Evolutionary conservation across 2,329 filamentous ascomycete genomes (phyloP).

Genomic region (Penicillium sp.): DNA sequence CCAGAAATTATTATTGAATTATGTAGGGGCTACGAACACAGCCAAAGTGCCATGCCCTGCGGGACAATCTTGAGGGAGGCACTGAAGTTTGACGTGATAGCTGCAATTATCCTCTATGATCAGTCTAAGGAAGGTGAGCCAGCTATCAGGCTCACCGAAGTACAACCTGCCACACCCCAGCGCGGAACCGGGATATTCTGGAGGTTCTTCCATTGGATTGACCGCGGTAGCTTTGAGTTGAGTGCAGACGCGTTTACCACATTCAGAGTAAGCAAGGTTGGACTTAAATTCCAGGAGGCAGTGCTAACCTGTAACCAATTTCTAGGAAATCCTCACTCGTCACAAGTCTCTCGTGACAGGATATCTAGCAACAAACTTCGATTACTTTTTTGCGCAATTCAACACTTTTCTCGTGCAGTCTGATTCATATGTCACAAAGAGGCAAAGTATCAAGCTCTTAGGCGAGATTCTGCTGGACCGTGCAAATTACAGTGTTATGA

Average conservation of each 20-base stretch:
- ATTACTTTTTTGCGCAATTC: constrained; percentile 89
- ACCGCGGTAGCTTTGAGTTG: constrained; percentile 94
- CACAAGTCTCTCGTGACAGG: constrained; percentile 90
- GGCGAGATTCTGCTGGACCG: constrained; percentile 93
- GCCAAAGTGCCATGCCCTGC: constrained; percentile 89
- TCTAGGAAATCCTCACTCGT: constrained; percentile 85
- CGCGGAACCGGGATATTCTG: constrained; percentile 88
- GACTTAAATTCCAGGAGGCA: background rate
- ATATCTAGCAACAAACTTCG: constrained; percentile 88
- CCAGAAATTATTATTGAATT: constrained; percentile 87
- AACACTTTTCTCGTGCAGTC: constrained; percentile 87
- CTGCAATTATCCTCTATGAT: constrained; percentile 90
- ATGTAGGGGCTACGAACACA: constrained; percentile 86
- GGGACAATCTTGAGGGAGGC: constrained; percentile 89
- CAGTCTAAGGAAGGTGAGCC: constrained; percentile 77
- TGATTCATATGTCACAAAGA: constrained; percentile 95
- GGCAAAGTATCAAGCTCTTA: constrained; percentile 95
- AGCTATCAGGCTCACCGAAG: constrained; percentile 74
- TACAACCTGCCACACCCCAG: constrained; percentile 76
- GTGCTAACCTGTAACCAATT: constrained; percentile 18
- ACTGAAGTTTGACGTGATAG: constrained; percentile 86
- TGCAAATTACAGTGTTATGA: constrained; percentile 98
- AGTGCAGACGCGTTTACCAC: constrained; percentile 97
- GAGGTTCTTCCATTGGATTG: constrained; percentile 97
- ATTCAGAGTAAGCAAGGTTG: constrained; percentile 72